Conservation (phyloP, 805 yeast genomes). For the Scheffersomyces spartinae region DNA sequence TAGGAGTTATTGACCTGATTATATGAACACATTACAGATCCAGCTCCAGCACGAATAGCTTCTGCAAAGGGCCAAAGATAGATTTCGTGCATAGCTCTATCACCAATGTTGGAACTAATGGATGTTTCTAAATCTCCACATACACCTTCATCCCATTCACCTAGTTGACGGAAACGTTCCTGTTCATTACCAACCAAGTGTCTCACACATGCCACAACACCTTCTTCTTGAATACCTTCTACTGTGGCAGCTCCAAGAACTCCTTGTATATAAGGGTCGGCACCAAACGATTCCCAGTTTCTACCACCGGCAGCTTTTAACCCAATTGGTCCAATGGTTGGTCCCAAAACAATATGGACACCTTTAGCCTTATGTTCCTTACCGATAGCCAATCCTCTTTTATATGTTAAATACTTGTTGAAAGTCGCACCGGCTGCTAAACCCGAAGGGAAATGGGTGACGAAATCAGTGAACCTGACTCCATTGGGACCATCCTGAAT, state of each 20-base stretch:
- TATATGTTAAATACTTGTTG: conserved; percentile 37
- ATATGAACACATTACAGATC: conserved; percentile 51
- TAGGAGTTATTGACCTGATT: conserved; percentile 45
- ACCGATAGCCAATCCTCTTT: conserved; percentile 47
- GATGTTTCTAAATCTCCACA: conserved; percentile 29
- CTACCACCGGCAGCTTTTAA: conserved; percentile 53
- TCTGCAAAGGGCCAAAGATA: conserved; percentile 62
- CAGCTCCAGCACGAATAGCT: conserved; percentile 47
- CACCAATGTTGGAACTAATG: conserved; percentile 45
- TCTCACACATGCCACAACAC: conserved; percentile 45
- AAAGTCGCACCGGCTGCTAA: conserved; percentile 49
- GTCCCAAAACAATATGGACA: conserved; percentile 44
- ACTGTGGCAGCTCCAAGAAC: conserved; percentile 40
- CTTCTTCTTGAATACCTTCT: conserved; percentile 45
- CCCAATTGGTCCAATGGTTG: conserved; percentile 51
- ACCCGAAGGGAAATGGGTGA: conserved; percentile 48
- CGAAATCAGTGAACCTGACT: conserved; percentile 44
- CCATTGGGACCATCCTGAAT: conserved; percentile 58
- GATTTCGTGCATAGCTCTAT: conserved; percentile 49
- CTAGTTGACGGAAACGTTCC: conserved; percentile 44
- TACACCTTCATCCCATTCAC: conserved; percentile 30
- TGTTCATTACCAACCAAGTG: conserved; percentile 54
- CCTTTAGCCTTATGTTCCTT: conserved; percentile 43
- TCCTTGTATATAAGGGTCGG: conserved; percentile 53
- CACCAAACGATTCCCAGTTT: conserved; percentile 54